Base-by-base conservation (phyloP, 2,329 filamentous ascomycete species). In the Colletotrichum horii region DNA sequence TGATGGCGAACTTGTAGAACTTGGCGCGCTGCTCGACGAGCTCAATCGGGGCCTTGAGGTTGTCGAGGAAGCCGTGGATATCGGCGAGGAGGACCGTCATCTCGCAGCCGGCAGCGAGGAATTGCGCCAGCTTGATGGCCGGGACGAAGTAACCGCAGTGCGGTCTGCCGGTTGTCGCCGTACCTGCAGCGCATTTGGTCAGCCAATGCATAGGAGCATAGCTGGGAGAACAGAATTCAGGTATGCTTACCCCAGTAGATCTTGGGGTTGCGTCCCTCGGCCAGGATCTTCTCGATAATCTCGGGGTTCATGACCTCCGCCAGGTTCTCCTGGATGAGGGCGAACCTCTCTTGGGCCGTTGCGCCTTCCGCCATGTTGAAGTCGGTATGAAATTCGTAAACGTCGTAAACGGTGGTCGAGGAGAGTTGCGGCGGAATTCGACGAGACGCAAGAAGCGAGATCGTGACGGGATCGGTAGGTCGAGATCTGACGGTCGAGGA, bases 111-210 rank as follows among this genome's bases (percentile, higher is more conserved):
- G 96, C 96, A 43, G 92, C 90, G 38, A 98, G 91, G 81, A 98
- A 92, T 83, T 98, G 94, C 52, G 95, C 96, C 77, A 98, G 94
- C 86, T 98, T 98, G 82, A 98, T 91, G 80, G 94, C 93, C 8
- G 96, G 93, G 12, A 97, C 94, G 77, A 98, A 95, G 89, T 98
- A 98, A 79, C 95, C 96, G 83, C 92, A 94, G 84, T 98, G 96
- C 70, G 96, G 96, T 76, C 93, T 90, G n/a, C 95, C 95, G 0
- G 95, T 97, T 19, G 95, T 95, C 22, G 95, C 94, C 52, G 94
- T 96, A 56, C 94, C 91, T 91, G 68, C 75, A 64, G 28, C 74
- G 24, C 56, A 38, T 70, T 15, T 19, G 26, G 52, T 71, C 30
- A 72, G 70, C 65, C 70, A 74, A 73, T 69, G 64, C 65, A 22